Base-by-base conservation (phyloP, 208 protist species). In the Novymonas esmeraldas region DNA sequence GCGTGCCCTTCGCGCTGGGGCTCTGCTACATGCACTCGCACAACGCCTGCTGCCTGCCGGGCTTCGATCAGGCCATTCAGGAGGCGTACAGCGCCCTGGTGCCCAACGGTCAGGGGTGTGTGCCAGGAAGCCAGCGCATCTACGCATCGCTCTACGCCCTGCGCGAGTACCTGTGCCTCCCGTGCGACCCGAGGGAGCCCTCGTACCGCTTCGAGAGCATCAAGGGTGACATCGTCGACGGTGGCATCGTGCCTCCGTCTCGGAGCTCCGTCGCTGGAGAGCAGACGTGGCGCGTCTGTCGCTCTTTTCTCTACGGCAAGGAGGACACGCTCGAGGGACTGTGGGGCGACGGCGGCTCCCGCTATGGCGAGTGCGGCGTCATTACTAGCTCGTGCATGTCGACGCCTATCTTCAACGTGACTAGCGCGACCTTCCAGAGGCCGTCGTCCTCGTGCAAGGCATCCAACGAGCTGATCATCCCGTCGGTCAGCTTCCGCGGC, bases 201-300 rank as follows among this genome's bases (percentile, higher is more conserved):
- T 39, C 13, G 31, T 87, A 83, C 64, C 78, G 81, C 46, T 87
- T 87, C 41, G 66, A 78, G 41, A 79, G 67, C 52, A 60, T 68
- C 13, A 31, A 65, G 36, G 81, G 81, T 14, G 81, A 87, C 51
- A 67, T 83, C 2, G 73, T 56, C 0, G 65, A 81, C n/a, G 81
- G 81, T 16, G 81, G 81, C 2, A 26, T 84, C 20, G 70, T 84
- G 10, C 73, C 78, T 4, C 78, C 74, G 2, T 66, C 67, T 4
- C 38, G 46, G 3, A 72, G 52, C 56, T 58, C 81, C 1, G 56
- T 64, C 11, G 48, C 75, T 0, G 65, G 64, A 0, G 78, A 84
- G 55, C 76, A 80, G 63, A 84, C 81, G 20, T 87, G 81, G 78
- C 68, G 81, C 42, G 69, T 84, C 33, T 84, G 82, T 62, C 64